A percentile compares a stretch with the other conserved stretches of the same genome.
Conservation (phyloP, 108 stramenopile genomes). For the Pseudonitzschia delicatissima region DNA sequence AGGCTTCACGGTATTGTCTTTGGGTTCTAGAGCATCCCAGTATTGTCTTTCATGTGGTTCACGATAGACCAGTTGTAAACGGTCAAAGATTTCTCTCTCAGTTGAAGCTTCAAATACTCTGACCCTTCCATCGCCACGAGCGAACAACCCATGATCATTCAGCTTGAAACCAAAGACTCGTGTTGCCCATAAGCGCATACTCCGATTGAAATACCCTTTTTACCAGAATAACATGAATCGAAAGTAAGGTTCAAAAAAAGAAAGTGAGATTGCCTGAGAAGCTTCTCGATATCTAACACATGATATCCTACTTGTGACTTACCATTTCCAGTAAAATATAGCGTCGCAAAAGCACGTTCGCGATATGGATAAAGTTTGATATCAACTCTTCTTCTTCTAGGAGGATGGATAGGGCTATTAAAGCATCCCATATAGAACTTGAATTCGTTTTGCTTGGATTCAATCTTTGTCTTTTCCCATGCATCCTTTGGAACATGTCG, state of each 20-base stretch:
- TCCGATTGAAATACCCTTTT: constrained; percentile 48
- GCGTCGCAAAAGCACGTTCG: constrained; percentile 46
- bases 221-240: neutral
- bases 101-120: constrained; percentile 31
- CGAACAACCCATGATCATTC: constrained; percentile 53
- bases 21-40: constrained; percentile 42
- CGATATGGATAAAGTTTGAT: constrained; percentile 56
- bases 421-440: constrained; percentile 51
- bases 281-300: neutral
- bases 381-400: constrained; percentile 42
- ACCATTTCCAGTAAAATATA: constrained; percentile 65
- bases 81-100: constrained; percentile 54
- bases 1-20: neutral
- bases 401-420: constrained; percentile 20
- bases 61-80: constrained; percentile 44
- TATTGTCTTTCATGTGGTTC: constrained; percentile 47
- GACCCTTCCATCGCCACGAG: constrained; percentile 9
- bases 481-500: constrained; percentile 13
- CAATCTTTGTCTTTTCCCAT: constrained; percentile 15
- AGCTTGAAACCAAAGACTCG: constrained; percentile 25
- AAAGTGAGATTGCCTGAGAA: neutral
- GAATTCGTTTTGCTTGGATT: neutral
- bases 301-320: neutral
- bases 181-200: constrained; percentile 52
- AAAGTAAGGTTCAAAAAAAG: neutral